Evolutionary conservation across 2,329 filamentous ascomycete species (phyloP).

Genomic region (Madurella fahalii): DNA sequence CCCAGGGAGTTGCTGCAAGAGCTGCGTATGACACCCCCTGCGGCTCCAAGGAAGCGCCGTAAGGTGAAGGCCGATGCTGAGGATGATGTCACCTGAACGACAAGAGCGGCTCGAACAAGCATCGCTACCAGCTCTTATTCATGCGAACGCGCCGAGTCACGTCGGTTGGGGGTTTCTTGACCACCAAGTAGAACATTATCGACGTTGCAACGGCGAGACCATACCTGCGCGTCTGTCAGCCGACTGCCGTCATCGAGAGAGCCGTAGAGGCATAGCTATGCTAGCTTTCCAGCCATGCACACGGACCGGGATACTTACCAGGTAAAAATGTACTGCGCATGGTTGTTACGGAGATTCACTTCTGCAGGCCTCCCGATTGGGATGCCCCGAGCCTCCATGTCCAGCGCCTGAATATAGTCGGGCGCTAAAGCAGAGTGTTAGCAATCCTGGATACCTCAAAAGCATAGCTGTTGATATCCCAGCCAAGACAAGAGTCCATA

Average conservation of each 20-base stretch:
- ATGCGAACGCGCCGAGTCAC: constrained; percentile 69
- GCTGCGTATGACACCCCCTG: constrained; percentile 64
- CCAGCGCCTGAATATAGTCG: constrained; percentile 70
- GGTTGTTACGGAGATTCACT: constrained; percentile 93
- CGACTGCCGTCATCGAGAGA: not conserved
- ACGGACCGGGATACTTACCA: constrained; percentile 60
- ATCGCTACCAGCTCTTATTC: constrained; percentile 65
- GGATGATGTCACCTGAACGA: constrained; percentile 38
- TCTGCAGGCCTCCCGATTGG: constrained; percentile 85
- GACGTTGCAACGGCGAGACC: constrained; percentile 78
- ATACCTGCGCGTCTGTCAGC: constrained; percentile 58
- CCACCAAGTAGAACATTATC: constrained; percentile 94
- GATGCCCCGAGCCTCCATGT: constrained; percentile 74
- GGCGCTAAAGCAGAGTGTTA: constrained; percentile 52
- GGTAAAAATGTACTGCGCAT: constrained; percentile 97
- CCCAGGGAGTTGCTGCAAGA: constrained; percentile 80
- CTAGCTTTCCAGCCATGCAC: not conserved
- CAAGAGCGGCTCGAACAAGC: not conserved
- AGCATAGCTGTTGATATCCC: not conserved
- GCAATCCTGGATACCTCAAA: constrained; percentile 1
- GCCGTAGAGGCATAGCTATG: not conserved
- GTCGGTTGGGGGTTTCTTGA: constrained; percentile 78
- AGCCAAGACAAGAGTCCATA: not conserved
- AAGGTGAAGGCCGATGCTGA: constrained; percentile 35
- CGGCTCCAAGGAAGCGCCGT: constrained; percentile 46